Percentiles rank a stretch among this genome's conserved stretches.
These are phyloP conservation scores for Aspergillus nidulans DNA, from an alignment of 495 filamentous ascomycete species.

Conservation along the genomic window DNA sequence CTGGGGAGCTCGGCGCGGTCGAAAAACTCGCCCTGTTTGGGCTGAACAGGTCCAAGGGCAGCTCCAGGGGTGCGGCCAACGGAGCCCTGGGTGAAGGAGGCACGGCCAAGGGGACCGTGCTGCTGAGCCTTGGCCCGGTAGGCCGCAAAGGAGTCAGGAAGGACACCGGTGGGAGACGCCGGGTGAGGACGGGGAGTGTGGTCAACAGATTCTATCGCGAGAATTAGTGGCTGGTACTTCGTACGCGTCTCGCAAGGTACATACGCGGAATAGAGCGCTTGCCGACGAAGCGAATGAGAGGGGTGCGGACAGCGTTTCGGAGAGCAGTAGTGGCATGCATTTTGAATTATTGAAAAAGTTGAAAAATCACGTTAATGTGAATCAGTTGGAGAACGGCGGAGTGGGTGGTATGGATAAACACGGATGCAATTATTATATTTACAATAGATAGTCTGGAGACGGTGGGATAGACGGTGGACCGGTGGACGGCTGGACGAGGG, in stretches of 20 bases:
- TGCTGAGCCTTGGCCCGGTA: constrained; percentile 93
- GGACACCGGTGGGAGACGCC: constrained; percentile 55
- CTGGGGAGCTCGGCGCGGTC: constrained; percentile 83
- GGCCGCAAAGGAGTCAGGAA: constrained; percentile 75
- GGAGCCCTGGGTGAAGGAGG: constrained; percentile 40
- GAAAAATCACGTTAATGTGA: background rate
- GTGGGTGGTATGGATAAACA: constrained; percentile 1
- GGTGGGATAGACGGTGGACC: constrained; percentile 1
- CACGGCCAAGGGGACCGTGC: constrained; percentile 72
- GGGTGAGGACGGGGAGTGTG: constrained; percentile 63
- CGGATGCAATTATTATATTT: constrained; percentile 9
- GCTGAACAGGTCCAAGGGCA: constrained; percentile 64
- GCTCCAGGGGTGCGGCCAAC: constrained; percentile 64
- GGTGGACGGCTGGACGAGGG: too few species aligned
- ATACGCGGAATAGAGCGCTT: constrained; percentile 78
- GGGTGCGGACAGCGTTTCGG: constrained; percentile 66
- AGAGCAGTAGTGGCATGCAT: constrained; percentile 67
- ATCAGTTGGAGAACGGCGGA: background rate
- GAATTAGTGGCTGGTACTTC: background rate
- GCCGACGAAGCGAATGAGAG: constrained; percentile 88
- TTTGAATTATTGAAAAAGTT: constrained; percentile 23
- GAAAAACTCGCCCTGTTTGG: constrained; percentile 72
- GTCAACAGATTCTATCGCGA: constrained; percentile 58
- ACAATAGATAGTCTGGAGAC: constrained; percentile 16
- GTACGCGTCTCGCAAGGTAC: constrained; percentile 25